Base-by-base conservation (phyloP, 805 yeast species). In the Kodamaea jinghongensis region DNA sequence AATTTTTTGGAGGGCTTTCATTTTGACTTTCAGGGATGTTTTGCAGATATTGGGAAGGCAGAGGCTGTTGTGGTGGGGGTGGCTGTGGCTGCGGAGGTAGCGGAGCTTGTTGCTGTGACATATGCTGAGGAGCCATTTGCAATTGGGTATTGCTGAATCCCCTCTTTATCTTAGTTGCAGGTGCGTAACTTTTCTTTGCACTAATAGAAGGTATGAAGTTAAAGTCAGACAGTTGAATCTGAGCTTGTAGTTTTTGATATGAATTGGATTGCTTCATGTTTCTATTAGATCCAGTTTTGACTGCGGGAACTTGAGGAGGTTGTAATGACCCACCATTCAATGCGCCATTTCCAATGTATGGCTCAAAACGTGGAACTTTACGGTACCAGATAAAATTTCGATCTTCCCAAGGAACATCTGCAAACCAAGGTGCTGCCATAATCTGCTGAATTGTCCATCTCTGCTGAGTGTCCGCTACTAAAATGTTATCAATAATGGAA, bases 351-450 rank as follows among this genome's bases (percentile, higher is more conserved):
- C 27, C 35, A 16, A 17, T 30, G 29, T 47, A 54, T 3, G 62
- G 62, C 37, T 57, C 62, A 28, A 57, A 57, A 17, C 61, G 41
- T 1, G 62, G 62, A 3, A 54, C 62, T 14, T 53, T 54, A 4
- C 62, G 37, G 32, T 39, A 36, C 75, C 75, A 69, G 16, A 69
- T 63, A 42, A 49, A 67, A 34, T 55, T 63, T 26, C 58, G 51
- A 44, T 67, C 71, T 34, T 64, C 56, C 75, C 75, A 69, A 4
- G 58, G 63, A 4, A 65, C 61, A 13, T 61, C 67, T 14, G 47
- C 47, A 41, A 69, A 68, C 73, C 73, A 69, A 9, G 46, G 50
- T 31, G 56, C 46, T 11, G 49, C 44, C 60, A 60, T 65, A 4
- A 68, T 56, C 29, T 65, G 63, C 0, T 61, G 44, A 17, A 68